Conservation (phyloP, 805 yeast genomes). For the Saccharomycopsis fodiens region DNA sequence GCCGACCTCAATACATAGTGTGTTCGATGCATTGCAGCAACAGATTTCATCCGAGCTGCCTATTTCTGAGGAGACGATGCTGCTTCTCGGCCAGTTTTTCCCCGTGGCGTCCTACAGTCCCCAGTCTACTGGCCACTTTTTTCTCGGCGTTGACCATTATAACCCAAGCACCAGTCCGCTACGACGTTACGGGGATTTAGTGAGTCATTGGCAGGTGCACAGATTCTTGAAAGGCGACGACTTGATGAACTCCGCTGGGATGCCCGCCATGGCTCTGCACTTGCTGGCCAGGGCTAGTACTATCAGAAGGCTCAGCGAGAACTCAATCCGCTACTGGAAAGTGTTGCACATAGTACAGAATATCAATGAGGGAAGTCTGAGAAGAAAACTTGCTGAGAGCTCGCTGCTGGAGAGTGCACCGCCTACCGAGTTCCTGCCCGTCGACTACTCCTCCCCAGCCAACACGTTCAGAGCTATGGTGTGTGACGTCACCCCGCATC, state of each 20-base stretch:
- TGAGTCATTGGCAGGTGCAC: constrained; percentile 74
- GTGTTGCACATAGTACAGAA: constrained; percentile 25
- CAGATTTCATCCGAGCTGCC: neutral
- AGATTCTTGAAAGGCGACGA: constrained; percentile 29
- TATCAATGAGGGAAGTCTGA: constrained; percentile 18
- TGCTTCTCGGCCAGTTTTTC: constrained; percentile 32
- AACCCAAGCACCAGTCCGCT: constrained; percentile 84
- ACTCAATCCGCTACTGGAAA: constrained; percentile 27
- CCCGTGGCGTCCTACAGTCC: constrained; percentile 46
- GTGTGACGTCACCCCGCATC: neutral
- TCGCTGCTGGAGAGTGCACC: too few species aligned
- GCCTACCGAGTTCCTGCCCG: constrained; percentile 4
- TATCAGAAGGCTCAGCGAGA: constrained; percentile 28
- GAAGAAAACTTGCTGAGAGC: too few species aligned
- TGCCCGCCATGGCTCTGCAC: constrained; percentile 27
- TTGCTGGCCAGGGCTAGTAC: constrained; percentile 37
- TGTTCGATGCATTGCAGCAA: neutral
- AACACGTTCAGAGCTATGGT: constrained; percentile 20
- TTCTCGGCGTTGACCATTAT: constrained; percentile 56
- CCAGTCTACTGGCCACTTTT: constrained; percentile 42
- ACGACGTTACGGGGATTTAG: constrained; percentile 71
- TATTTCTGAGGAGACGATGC: constrained; percentile 23
- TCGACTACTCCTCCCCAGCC: constrained; percentile 24
- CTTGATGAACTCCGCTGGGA: neutral
- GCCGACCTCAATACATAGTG: neutral